These are phyloP conservation scores for Cladophialophora carrionii DNA, from an alignment of 2,329 filamentous ascomycete genomes.

Conservation along the genomic window DNA sequence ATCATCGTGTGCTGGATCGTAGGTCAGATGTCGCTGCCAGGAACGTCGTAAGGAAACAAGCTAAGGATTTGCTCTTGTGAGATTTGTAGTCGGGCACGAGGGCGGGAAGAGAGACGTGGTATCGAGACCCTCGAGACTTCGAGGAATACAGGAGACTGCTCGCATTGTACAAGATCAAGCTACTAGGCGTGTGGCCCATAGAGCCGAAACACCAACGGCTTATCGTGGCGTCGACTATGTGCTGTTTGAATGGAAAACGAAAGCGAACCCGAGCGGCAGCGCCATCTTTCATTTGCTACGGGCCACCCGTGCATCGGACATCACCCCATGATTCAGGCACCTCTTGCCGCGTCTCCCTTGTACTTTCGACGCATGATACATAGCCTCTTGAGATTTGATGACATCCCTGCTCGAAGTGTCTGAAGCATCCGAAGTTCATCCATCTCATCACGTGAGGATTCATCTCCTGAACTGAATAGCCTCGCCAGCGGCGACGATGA, in stretches of 20 bases:
- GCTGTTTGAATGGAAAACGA: neutral
- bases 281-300: neutral
- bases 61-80: neutral
- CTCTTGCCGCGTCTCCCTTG: neutral
- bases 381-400: neutral
- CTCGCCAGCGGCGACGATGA: neutral
- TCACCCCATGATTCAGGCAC: neutral
- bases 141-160: neutral
- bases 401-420: neutral
- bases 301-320: neutral
- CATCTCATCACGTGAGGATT: neutral
- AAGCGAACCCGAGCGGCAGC: neutral
- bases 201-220: neutral
- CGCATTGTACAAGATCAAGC: neutral
- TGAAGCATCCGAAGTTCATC: neutral
- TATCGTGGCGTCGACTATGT: neutral
- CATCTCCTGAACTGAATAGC: conserved; percentile 1
- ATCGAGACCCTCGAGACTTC: neutral
- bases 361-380: neutral
- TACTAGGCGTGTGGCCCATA: neutral
- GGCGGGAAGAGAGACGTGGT: neutral
- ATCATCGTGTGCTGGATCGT: neutral
- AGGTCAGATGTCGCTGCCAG: neutral
- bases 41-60: neutral
- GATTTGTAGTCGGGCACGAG: neutral